A percentile compares a stretch with the other conserved stretches of the same genome.
These are phyloP conservation scores for Aspergillus viridinutans DNA, from an alignment of 2,329 filamentous ascomycete species.

Conservation along the genomic window DNA sequence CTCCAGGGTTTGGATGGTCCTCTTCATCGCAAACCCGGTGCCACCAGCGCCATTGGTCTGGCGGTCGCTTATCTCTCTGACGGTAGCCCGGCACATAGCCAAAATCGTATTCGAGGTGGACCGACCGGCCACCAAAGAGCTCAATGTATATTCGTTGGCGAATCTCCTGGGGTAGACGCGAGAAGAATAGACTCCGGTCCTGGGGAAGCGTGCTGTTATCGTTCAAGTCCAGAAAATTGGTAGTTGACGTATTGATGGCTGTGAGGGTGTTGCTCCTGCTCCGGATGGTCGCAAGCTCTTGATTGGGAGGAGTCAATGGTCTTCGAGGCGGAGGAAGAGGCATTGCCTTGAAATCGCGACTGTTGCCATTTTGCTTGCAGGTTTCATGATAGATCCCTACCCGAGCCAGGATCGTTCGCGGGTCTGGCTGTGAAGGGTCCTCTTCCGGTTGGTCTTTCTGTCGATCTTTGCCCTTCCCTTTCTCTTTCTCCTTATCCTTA, in stretches of 20 bases:
- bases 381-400: neutral
- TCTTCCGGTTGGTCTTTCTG: neutral
- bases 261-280: neutral
- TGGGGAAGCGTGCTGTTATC: neutral
- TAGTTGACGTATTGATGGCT: neutral
- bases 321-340: neutral
- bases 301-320: neutral
- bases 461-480: neutral
- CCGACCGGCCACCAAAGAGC: constrained; percentile 1
- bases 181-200: neutral
- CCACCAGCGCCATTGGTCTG: constrained; percentile 6
- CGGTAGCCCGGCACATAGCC: constrained; percentile 3
- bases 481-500: neutral
- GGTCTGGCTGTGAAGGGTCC: neutral
- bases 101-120: constrained; percentile 3
- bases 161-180: neutral
- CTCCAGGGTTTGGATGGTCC: neutral
- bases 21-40: constrained; percentile 4
- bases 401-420: neutral
- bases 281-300: neutral
- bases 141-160: constrained; percentile 1
- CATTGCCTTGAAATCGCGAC: neutral
- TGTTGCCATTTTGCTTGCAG: neutral
- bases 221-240: neutral
- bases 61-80: constrained; percentile 1